Evolutionary conservation across 2,329 filamentous ascomycete species (phyloP), one percentile per base, ranked within the genome.

Genomic region (Leptographium wingfieldii): DNA sequence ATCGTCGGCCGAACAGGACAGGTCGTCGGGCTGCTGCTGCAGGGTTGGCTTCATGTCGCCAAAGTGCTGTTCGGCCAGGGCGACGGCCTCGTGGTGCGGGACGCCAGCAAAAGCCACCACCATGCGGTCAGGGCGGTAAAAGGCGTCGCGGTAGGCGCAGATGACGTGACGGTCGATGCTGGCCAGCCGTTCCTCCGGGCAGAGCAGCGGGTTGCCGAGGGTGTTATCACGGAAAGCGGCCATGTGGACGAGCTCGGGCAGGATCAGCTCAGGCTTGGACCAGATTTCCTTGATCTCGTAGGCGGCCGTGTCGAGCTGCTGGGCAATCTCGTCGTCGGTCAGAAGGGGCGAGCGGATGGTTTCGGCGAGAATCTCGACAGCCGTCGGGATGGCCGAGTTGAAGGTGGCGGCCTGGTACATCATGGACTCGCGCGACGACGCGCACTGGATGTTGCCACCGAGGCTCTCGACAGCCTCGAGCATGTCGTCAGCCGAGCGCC

Each of bases 361-460:
- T 72, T 99, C 94, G 61, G 94, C 92, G 49, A 99, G 82, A 22
- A 99, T 75, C 35, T 80, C 90, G 29, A 95, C 83, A 14, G 92
- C 90, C 10, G 84, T 84, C 7, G 89, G 86, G 10, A 99, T 91
- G 22, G 90, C 87, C 31, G 86, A 87, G 77, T 99, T 99, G 82
- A 99, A 99, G 35, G 92, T 96, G 31, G 94, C 94, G 1, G 91
- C 90, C 73, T 99, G 94, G 77, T 99, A 99, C 94, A 99, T 99
- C 75, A 99, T 83, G 60, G 90, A 90, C 74, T 99, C 94, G 65
- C 94, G 82, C 2, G 91, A 95, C 1, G 92, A 96, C 12, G 92
- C 92, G 74, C 94, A 99, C 74, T 97, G 92, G 62, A 99, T 92
- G 71, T 96, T 96, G 38, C 94, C 94, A 43, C 94, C 94, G 3